Conservation (phyloP, 441 rosid species). For the Erodium moschatum region DNA sequence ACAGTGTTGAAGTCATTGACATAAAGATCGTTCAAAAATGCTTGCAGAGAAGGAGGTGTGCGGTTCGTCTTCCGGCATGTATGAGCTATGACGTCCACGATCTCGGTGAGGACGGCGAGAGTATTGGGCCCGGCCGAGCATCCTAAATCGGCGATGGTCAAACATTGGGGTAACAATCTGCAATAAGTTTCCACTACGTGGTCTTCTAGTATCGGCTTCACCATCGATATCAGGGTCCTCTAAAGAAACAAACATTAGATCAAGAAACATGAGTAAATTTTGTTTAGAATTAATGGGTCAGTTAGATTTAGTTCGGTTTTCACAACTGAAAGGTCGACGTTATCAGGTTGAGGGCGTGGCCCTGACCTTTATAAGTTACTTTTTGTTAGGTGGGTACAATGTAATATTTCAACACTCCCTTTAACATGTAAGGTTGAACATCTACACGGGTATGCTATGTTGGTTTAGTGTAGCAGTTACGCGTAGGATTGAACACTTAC, state of each 20-base stretch:
- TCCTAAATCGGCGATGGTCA: constrained; percentile 21
- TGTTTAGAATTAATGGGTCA: too few species aligned
- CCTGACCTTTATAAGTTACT: too few species aligned
- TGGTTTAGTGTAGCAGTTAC: too few species aligned
- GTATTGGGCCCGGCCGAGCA: constrained; percentile 28
- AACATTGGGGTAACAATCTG: constrained; percentile 15
- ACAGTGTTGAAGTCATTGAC: constrained; percentile 18
- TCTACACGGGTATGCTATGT: too few species aligned
- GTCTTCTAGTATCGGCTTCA: constrained; percentile 16
- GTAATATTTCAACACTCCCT: too few species aligned
- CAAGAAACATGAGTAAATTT: not conserved
- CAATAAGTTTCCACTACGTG: constrained; percentile 9
- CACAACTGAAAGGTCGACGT: too few species aligned
- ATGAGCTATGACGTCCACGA: constrained; percentile 8
- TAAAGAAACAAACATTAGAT: not conserved
- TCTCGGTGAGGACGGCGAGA: constrained; percentile 4
- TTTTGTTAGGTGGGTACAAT: too few species aligned
- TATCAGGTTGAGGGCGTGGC: too few species aligned
- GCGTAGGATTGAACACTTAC: too few species aligned
- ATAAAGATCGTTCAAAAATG: constrained; percentile 25
- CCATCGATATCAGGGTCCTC: constrained; percentile 12
- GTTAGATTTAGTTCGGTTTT: too few species aligned
- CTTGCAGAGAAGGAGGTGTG: not conserved
- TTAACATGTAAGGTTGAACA: too few species aligned
- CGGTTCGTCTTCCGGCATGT: not conserved